Base-by-base conservation (phyloP, 495 filamentous ascomycete genomes). In the Trichoderma virens region DNA sequence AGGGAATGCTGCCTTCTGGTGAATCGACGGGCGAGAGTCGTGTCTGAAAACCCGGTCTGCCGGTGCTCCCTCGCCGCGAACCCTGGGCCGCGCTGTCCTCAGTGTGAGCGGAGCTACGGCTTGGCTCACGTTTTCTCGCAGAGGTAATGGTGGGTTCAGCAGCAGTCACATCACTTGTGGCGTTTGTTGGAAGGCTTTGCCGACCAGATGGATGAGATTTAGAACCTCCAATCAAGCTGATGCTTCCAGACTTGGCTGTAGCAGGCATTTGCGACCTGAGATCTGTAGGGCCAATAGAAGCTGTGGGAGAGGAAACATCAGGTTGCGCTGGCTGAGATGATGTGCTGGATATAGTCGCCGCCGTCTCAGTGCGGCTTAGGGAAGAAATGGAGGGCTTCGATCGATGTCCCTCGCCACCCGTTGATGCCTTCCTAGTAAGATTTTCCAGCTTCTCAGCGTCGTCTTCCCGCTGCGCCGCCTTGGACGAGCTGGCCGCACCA, bases 401-500 rank as follows among this genome's bases (percentile, higher is more conserved):
- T 23, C 72, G 62, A 61, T 73, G 79, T 30, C 76, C 35, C 3
- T 27, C 39, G 8, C 20, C 34, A 2, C 11, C 75, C 38, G 64
- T 76, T 62, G 73, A 68, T 56, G 70, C 75, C 64, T 72, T 78
- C 34, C 70, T 73, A 2, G 76, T 72, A 14, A 66, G 61, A 59
- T 66, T 66, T 66, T 83, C 78, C 5, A 71, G 67, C 38, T 56
- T 59, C 11, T 66, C 70, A 39, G 62, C 68, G 68, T 80, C 76
- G 32, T 73, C 74, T 45, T 62, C 67, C 56, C 77, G 76, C 23
- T 72, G 66, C 54, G 68, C 74, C 9, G 77, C 71, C 63, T 85
- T 82, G 64, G 88, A 84, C 69, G 87, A 89, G 61, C 82, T 84
- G 39, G 80, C 75, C 18, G 70, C 89, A 1, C 87, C 86, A 35